phyloP scores from a whole-genome alignment of 2,329 filamentous ascomycete species.

The Colletotrichum neosansevieriae region DNA sequence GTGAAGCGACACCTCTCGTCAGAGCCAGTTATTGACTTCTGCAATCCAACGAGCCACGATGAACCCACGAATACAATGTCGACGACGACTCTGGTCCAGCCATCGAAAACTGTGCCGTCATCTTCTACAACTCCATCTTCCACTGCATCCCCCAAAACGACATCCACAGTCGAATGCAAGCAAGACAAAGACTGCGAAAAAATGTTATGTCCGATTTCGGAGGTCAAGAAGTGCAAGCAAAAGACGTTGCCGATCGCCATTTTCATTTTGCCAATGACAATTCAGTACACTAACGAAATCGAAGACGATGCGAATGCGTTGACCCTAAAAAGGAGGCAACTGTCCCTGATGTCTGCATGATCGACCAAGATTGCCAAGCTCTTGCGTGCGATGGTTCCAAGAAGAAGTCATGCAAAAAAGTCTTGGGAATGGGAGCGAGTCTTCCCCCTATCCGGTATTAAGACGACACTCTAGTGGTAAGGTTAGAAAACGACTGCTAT shows the following conservation, averaged over 20 bases:
- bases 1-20: too few species aligned
- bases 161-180: neutral
- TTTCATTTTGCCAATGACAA: too few species aligned
- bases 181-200: neutral
- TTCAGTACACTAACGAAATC: too few species aligned
- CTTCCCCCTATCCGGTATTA: neutral
- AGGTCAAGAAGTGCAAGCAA: too few species aligned
- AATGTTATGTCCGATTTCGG: too few species aligned
- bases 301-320: neutral
- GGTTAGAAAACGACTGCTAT: too few species aligned
- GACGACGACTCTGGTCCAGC: too few species aligned
- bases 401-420: neutral
- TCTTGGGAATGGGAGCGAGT: neutral
- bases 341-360: neutral
- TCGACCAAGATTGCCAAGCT: neutral
- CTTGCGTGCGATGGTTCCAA: rapidly evolving
- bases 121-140: too few species aligned
- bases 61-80: neutral
- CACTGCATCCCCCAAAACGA: too few species aligned
- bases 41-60: neutral
- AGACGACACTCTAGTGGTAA: neutral
- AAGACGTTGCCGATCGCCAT: too few species aligned
- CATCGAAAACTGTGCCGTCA: too few species aligned
- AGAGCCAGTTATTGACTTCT: too few species aligned
- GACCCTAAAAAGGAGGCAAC: neutral